phyloP scores from a whole-genome alignment of 768 basidiomycete genomes.

The Pulveroboletus sp. region DNA sequence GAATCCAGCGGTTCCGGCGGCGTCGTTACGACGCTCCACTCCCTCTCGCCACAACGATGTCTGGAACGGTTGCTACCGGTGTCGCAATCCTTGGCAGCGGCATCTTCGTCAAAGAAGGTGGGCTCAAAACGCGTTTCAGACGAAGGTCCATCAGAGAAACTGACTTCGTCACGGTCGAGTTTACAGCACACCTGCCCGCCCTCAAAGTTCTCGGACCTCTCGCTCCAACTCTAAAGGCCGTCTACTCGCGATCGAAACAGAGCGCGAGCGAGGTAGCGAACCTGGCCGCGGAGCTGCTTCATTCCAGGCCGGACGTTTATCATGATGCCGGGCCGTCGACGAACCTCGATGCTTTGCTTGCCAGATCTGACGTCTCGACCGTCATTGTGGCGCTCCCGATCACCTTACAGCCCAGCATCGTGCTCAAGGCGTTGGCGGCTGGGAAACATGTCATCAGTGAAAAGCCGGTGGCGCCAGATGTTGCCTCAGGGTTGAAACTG shows the following conservation, averaged over 20 bases:
- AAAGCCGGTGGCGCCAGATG: slow-evolving; percentile 78
- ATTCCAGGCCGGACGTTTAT: slow-evolving; percentile 47
- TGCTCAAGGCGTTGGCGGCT: slow-evolving; percentile 59
- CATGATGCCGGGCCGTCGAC: slow-evolving; percentile 45
- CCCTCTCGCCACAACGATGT: slow-evolving; percentile 29
- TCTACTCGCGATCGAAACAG: slow-evolving; percentile 76
- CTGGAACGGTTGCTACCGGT: slow-evolving; percentile 38
- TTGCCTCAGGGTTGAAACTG: slow-evolving; percentile 57
- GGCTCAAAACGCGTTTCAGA: too few species aligned
- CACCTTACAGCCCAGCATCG: slow-evolving; percentile 61
- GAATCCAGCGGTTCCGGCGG: too few species aligned
- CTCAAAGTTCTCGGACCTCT: slow-evolving; percentile 49
- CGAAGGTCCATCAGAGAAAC: too few species aligned
- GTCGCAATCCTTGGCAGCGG: slow-evolving; percentile 81
- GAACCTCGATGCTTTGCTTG: slow-evolving; percentile 61
- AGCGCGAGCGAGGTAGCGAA: slow-evolving; percentile 52
- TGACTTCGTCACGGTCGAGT: slow-evolving; percentile 23
- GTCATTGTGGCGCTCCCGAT: slow-evolving; percentile 81
- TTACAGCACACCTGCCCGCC: slow-evolving; percentile 74
- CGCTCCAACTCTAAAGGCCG: slow-evolving; percentile 52
- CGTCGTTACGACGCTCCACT: too few species aligned
- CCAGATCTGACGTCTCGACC: slow-evolving; percentile 61
- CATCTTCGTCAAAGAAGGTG: slow-evolving; percentile 73
- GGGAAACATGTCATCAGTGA: slow-evolving; percentile 89
- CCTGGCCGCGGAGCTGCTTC: slow-evolving; percentile 40